Evolutionary conservation across 352 stramenopile species (phyloP).

Genomic region (Phytophthora meadii): DNA sequence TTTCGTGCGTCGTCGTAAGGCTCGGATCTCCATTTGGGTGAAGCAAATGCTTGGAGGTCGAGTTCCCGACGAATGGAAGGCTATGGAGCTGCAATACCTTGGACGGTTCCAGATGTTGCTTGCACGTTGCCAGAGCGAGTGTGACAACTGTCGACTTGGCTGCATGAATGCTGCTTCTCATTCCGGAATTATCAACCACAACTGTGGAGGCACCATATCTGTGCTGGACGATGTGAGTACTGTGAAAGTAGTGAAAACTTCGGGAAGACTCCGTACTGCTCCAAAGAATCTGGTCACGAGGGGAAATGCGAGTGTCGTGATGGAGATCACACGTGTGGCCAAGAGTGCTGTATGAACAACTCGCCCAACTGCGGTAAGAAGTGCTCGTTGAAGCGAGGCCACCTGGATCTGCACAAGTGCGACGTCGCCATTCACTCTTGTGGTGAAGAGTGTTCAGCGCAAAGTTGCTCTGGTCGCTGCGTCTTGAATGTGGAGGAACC

Average conservation of each 20-base stretch:
- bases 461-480: slow-evolving; percentile 52
- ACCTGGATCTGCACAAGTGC: slow-evolving; percentile 58
- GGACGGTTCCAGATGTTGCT: slow-evolving; percentile 58
- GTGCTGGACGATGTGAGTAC: slow-evolving; percentile 54
- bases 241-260: slow-evolving; percentile 40
- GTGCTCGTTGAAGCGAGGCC: slow-evolving; percentile 54
- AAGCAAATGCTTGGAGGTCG: slow-evolving; percentile 46
- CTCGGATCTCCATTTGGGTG: slow-evolving; percentile 52
- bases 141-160: slow-evolving; percentile 56
- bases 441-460: slow-evolving; percentile 52
- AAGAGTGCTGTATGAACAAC: slow-evolving; percentile 43
- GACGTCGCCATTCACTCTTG: slow-evolving; percentile 66
- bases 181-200: slow-evolving; percentile 30
- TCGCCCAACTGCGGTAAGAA: slow-evolving; percentile 62
- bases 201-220: slow-evolving; percentile 63
- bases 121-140: slow-evolving; percentile 65
- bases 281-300: slow-evolving; percentile 66
- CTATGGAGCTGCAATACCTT: slow-evolving; percentile 53
- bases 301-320: slow-evolving; percentile 67
- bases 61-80: slow-evolving; percentile 56
- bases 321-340: slow-evolving; percentile 72
- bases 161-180: slow-evolving; percentile 71
- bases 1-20: slow-evolving; percentile 61
- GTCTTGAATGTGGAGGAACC: slow-evolving; percentile 57
- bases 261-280: slow-evolving; percentile 47